Evolutionary conservation across 306 rosid species (phyloP), one percentile per base, ranked within the genome.

Genomic region (Cicer chorassanicum): DNA sequence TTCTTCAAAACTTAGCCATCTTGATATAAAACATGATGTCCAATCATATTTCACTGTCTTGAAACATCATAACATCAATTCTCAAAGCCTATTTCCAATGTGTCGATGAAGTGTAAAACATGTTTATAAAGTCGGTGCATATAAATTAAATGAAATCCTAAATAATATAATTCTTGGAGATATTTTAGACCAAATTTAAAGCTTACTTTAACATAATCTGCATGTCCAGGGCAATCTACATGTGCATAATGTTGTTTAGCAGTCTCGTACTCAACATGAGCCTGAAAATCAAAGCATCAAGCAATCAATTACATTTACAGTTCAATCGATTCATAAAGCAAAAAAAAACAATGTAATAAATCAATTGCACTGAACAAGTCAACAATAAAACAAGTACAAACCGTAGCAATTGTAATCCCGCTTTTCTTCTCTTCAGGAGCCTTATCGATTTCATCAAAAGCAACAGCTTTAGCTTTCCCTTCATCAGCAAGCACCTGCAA

Each of bases 371-470:
- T 1, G 24, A 51, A 71, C 18, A 6, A 75, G 40, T 4, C 43
- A 76, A 3, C 8, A 65, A 74, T 24, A 24, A 57, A 59, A 14
- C 4, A 53, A 74, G 45, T 65, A 16, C 90, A 29, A 72, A 95
- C 98, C 89, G 99, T 92, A 10, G 98, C 91, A 84, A 93, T 93
- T 5, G 98, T 90, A 68, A 93, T 93, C 81, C 98, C 98, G 87
- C 98, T 89, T 86, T 88, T 93, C 76, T 65, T 93, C 89, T 93
- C 98, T 80, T 95, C 99, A 4, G 99, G 99, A 41, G 98, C 99
- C 87, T 95, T 95, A 76, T 95, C 98, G 39, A 93, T 89, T 84
- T 93, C 97, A 73, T 93, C 96, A 60, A 93, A 91, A 7, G 97
- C 97, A 0, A 93, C 45, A 36, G 98, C 98, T 80, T 91, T 93